phyloP scores from a whole-genome alignment of 2,329 filamentous ascomycete genomes.

The Botryotinia convoluta region DNA sequence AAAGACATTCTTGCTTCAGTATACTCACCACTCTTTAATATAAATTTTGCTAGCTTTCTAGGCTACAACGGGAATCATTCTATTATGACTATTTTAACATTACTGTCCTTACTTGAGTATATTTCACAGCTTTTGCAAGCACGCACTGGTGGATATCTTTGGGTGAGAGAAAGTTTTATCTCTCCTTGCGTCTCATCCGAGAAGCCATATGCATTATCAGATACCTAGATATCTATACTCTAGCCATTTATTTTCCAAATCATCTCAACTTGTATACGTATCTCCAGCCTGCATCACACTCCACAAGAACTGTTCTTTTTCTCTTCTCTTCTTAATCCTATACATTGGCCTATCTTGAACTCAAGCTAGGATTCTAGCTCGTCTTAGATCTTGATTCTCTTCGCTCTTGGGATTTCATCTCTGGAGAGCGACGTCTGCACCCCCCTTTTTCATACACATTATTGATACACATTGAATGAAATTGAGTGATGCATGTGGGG shows the following conservation, averaged over 20 bases:
- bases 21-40: background rate
- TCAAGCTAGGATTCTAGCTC: background rate
- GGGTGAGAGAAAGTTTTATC: background rate
- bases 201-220: background rate
- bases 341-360: background rate
- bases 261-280: background rate
- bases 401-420: background rate
- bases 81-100: background rate
- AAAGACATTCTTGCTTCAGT: background rate
- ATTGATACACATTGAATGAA: background rate
- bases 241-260: background rate
- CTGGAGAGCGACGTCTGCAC: background rate
- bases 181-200: background rate
- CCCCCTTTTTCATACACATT: background rate
- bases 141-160: background rate
- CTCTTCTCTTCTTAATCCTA: no score
- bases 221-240: background rate
- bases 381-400: background rate
- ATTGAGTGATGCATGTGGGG: background rate
- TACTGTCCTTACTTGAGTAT: background rate
- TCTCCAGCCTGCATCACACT: background rate
- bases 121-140: background rate
- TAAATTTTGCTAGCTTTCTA: background rate
- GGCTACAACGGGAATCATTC: background rate
- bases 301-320: no score